These are phyloP conservation scores for Sindora glabra DNA, from an alignment of 306 rosid genomes.

Conservation along the genomic window DNA sequence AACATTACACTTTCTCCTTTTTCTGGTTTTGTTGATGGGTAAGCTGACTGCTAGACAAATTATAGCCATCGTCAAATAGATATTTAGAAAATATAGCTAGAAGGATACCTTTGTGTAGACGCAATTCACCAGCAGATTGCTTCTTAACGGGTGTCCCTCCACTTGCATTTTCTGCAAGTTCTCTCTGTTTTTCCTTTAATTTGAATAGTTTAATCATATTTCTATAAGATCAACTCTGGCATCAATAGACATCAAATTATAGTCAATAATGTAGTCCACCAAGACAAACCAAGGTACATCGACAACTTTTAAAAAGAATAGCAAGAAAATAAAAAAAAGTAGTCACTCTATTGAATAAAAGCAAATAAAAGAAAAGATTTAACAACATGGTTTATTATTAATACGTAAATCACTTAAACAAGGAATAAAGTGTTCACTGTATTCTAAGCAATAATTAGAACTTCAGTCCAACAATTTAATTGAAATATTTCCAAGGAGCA, in stretches of 20 bases:
- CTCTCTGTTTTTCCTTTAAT: conserved; percentile 91
- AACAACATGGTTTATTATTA: not conserved
- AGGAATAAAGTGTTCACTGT: not conserved
- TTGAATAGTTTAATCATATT: conserved; percentile 79
- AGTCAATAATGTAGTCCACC: not conserved
- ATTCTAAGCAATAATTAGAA: not conserved
- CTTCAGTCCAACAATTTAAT: not conserved
- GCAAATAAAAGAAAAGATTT: not conserved
- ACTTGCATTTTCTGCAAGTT: conserved; percentile 67
- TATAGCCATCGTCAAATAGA: not conserved
- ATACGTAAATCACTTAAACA: not conserved
- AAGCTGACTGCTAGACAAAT: not conserved
- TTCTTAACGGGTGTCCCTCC: conserved; percentile 65
- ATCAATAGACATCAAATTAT: not conserved
- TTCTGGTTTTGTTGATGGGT: too few relatives aligned
- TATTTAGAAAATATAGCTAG: not conserved
- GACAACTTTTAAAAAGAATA: not conserved
- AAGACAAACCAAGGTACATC: not conserved
- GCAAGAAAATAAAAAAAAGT: not conserved
- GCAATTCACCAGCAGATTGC: conserved; percentile 91
- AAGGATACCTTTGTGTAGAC: conserved; percentile 77
- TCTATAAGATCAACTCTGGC: conserved; percentile 31
- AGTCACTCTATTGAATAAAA: not conserved
- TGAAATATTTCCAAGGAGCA: not conserved
- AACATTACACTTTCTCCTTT: too few relatives aligned